These are phyloP conservation scores for Chenopodium album DNA, from an alignment of 148 eudicot genomes.

Conservation along the genomic window DNA sequence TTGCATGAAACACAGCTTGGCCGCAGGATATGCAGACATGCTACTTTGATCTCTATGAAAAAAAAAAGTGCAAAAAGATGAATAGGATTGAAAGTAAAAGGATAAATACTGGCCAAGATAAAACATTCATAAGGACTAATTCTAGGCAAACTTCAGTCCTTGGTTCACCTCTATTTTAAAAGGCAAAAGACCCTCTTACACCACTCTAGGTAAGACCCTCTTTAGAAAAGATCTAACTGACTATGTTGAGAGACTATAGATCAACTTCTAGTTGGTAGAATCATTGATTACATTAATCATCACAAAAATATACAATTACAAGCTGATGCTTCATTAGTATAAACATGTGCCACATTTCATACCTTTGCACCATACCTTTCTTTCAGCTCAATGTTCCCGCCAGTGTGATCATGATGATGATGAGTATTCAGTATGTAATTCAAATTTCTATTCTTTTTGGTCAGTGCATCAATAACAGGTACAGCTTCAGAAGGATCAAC, in stretches of 20 bases:
- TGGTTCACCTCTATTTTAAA: background rate
- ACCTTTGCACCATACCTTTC: conserved; percentile 95
- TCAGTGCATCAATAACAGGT: conserved; percentile 72
- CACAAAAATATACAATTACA: background rate
- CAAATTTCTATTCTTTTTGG: conserved; percentile 56
- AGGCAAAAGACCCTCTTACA: background rate
- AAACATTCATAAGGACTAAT: background rate
- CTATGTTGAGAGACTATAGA: background rate
- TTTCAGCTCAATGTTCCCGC: conserved; percentile 83
- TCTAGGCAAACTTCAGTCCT: background rate
- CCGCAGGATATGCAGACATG: background rate
- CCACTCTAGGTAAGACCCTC: background rate
- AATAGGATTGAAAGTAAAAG: background rate
- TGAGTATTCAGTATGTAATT: conserved; percentile 85
- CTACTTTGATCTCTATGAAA: background rate
- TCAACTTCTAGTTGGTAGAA: background rate
- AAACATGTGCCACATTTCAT: conserved; percentile 26
- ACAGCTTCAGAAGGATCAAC: conserved; percentile 92
- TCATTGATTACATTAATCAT: background rate
- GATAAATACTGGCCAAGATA: background rate
- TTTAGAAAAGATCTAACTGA: background rate
- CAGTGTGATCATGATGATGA: conserved; percentile 93
- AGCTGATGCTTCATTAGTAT: background rate
- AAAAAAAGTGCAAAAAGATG: background rate
- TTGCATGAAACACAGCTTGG: background rate